Conservation (phyloP, 2,329 filamentous ascomycete genomes). For the Sporothrix curviconia region DNA sequence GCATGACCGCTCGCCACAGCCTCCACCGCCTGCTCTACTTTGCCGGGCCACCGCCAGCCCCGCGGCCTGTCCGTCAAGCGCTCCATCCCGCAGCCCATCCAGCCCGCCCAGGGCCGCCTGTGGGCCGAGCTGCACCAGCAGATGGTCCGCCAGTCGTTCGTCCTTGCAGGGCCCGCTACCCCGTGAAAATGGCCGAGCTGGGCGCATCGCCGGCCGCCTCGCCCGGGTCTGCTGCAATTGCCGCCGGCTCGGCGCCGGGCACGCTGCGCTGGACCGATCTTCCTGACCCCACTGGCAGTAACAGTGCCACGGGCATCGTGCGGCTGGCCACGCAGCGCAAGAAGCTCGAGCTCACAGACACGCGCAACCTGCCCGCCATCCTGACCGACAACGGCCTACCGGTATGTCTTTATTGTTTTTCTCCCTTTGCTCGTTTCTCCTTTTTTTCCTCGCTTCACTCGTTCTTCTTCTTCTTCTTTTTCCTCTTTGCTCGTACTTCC, state of each 20-base stretch:
- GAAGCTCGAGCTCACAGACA: slow-evolving; percentile 50
- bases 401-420: slow-evolving; percentile 29
- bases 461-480: not conserved
- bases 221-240: slow-evolving; percentile 20
- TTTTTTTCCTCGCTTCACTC: not conserved
- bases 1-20: slow-evolving; percentile 46
- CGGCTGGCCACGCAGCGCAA: slow-evolving; percentile 47
- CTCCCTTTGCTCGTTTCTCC: not conserved
- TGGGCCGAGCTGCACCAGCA: slow-evolving; percentile 52
- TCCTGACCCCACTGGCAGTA: slow-evolving; percentile 46
- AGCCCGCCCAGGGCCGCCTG: slow-evolving; percentile 23
- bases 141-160: slow-evolving; percentile 50
- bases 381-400: slow-evolving; percentile 47
- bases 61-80: slow-evolving; percentile 38
- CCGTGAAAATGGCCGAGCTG: slow-evolving; percentile 42
- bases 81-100: slow-evolving; percentile 28
- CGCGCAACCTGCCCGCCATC: slow-evolving; percentile 41
- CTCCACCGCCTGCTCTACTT: slow-evolving; percentile 49
- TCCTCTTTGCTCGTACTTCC: not conserved
- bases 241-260: slow-evolving; percentile 27
- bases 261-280: slow-evolving; percentile 54
- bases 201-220: not conserved
- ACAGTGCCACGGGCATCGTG: slow-evolving; percentile 20
- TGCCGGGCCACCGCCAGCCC: slow-evolving; percentile 38
- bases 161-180: slow-evolving; percentile 50